Evolutionary conservation across 2,329 filamentous ascomycete species (phyloP).

Genomic region (Colletotrichum cereale): DNA sequence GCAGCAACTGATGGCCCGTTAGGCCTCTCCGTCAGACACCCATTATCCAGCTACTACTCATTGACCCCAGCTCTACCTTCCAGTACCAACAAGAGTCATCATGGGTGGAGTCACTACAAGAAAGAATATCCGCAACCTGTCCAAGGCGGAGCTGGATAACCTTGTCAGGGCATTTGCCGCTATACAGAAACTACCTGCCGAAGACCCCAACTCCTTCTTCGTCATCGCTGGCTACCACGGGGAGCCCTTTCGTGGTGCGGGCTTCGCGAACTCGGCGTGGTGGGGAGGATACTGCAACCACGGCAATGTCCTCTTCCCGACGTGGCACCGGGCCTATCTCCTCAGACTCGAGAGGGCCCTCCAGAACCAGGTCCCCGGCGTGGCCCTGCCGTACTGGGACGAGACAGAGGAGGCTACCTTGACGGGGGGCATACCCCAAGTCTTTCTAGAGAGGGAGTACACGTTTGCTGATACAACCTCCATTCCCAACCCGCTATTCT

Average conservation of each 20-base stretch:
- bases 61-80: no score
- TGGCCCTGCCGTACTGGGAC: constrained; percentile 45
- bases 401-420: constrained; percentile 19
- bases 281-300: constrained; percentile 50
- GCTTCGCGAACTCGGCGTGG: constrained; percentile 41
- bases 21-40: not conserved
- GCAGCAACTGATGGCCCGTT: not conserved
- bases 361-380: constrained; percentile 25
- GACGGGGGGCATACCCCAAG: not conserved
- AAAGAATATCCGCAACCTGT: constrained; percentile 11
- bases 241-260: constrained; percentile 45
- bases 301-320: constrained; percentile 46
- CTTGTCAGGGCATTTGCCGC: constrained; percentile 16
- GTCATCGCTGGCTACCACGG: constrained; percentile 46
- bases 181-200: constrained; percentile 18
- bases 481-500: constrained; percentile 43
- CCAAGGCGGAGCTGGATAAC: constrained; percentile 11
- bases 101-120: constrained; percentile 7
- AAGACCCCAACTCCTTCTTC: constrained; percentile 45
- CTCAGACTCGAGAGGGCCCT: constrained; percentile 44
- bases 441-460: not conserved
- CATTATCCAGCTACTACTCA: not conserved
- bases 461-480: not conserved
- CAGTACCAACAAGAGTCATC: not conserved
- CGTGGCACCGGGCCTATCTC: constrained; percentile 49